A percentile compares a stretch with the other conserved stretches of the same genome.
Evolutionary conservation across 106 monocot species (phyloP).

Genomic region (Iris macrosiphon): DNA sequence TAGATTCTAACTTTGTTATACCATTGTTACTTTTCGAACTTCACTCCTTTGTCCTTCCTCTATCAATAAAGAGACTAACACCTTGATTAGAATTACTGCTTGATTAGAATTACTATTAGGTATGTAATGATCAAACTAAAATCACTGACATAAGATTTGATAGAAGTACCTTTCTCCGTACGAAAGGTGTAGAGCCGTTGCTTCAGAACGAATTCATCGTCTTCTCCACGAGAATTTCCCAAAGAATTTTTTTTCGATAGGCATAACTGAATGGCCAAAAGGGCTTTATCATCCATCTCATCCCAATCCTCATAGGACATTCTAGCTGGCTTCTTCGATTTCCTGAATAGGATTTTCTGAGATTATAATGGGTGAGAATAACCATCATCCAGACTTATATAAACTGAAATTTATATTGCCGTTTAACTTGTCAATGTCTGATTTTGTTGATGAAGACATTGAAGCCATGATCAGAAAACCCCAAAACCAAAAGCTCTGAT

Average conservation of each 20-base stretch:
- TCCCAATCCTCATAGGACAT: not conserved
- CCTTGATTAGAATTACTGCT: too few relatives aligned
- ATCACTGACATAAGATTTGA: not conserved
- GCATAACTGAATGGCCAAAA: not conserved
- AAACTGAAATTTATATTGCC: not conserved
- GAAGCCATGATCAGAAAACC: too few relatives aligned
- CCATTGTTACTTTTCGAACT: too few relatives aligned
- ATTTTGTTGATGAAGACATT: too few relatives aligned
- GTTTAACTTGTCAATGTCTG: too few relatives aligned
- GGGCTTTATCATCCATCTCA: not conserved
- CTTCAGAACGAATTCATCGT: too few relatives aligned
- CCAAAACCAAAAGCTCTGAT: too few relatives aligned
- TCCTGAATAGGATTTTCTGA: not conserved
- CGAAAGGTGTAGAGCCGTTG: not conserved
- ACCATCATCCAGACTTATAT: not conserved
- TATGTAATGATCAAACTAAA: not conserved
- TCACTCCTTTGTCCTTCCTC: too few relatives aligned
- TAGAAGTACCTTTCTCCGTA: not conserved
- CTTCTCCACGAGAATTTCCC: too few relatives aligned
- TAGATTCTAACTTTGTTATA: too few relatives aligned
- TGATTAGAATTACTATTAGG: not conserved
- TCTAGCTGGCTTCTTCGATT: not conserved
- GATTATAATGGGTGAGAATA: not conserved
- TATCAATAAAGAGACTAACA: too few relatives aligned
- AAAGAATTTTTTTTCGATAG: not conserved